phyloP scores from a whole-genome alignment of 2,329 filamentous ascomycete species.

The Fusarium abutilonis region DNA sequence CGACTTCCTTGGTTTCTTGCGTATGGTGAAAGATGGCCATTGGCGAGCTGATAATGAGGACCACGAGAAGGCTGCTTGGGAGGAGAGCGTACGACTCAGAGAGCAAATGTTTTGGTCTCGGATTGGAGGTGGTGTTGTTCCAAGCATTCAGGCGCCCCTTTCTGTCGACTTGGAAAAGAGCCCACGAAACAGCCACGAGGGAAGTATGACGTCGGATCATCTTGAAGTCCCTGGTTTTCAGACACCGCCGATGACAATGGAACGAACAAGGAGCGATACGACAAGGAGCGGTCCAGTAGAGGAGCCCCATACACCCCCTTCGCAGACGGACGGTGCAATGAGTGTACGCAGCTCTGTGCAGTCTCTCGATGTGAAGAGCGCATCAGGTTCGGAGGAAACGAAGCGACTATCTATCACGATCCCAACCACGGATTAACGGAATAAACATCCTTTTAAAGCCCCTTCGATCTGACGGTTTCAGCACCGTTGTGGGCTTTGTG shows the following conservation, averaged over 20 bases:
- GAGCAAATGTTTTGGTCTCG: slow-evolving; percentile 98
- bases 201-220: slow-evolving; percentile 25
- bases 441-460: slow-evolving; percentile 14
- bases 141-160: slow-evolving; percentile 56
- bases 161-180: slow-evolving; percentile 48
- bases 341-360: slow-evolving; percentile 44
- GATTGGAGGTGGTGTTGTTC: slow-evolving; percentile 90
- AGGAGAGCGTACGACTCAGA: slow-evolving; percentile 87
- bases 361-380: slow-evolving; percentile 44
- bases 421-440: slow-evolving; percentile 32
- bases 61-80: slow-evolving; percentile 89
- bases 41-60: slow-evolving; percentile 86
- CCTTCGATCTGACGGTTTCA: background rate
- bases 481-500: slow-evolving; percentile 26
- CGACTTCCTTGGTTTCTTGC: slow-evolving; percentile 90
- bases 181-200: slow-evolving; percentile 50
- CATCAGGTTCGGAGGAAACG: slow-evolving; percentile 37
- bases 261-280: slow-evolving; percentile 30
- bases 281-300: slow-evolving; percentile 29
- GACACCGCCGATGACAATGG: slow-evolving; percentile 38
- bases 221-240: slow-evolving; percentile 39
- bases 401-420: slow-evolving; percentile 47
- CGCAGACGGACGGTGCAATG: slow-evolving; percentile 43
- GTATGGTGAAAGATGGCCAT: slow-evolving; percentile 91
- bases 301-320: slow-evolving; percentile 47